Conservation (phyloP, 2,329 filamentous ascomycete genomes). For the Fonsecaea monophora region DNA sequence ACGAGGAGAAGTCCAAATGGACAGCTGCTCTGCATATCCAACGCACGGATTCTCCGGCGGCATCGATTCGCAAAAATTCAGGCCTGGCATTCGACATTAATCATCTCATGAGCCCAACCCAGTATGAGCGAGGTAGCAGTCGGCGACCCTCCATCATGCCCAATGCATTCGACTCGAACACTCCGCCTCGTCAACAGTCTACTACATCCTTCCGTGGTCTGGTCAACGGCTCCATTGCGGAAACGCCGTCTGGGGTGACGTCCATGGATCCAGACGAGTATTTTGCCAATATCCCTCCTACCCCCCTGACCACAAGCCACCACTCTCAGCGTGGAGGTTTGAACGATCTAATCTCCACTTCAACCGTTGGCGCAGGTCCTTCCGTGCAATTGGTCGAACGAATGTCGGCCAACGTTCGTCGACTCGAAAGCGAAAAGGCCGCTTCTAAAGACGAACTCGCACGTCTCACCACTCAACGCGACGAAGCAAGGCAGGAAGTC, state of each 20-base stretch:
- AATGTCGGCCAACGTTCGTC: conserved; percentile 90
- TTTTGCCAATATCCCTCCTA: conserved; percentile 45
- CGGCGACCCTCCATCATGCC: conserved; percentile 50
- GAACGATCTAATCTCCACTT: conserved; percentile 86
- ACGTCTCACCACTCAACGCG: conserved; percentile 80
- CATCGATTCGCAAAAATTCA: conserved; percentile 47
- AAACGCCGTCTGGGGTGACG: conserved; percentile 55
- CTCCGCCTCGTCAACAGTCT: conserved; percentile 56
- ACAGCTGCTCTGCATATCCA: conserved; percentile 52
- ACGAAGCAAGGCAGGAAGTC: conserved; percentile 92
- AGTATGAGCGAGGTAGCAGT: conserved; percentile 48
- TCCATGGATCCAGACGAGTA: conserved; percentile 58
- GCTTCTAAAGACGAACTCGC: conserved; percentile 84
- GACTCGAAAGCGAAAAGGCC: conserved; percentile 90
- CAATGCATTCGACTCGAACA: conserved; percentile 46
- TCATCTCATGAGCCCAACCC: conserved; percentile 44
- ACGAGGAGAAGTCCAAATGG: conserved; percentile 70
- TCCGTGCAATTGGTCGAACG: conserved; percentile 94
- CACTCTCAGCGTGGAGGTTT: conserved; percentile 62
- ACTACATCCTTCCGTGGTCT: conserved; percentile 47
- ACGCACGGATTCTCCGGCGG: conserved; percentile 51
- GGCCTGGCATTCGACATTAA: conserved; percentile 47
- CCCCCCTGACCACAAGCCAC: conserved; percentile 48
- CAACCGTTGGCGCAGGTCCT: conserved; percentile 86
- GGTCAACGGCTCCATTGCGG: conserved; percentile 49